Base-by-base conservation (phyloP, 2,329 filamentous ascomycete genomes). In the Ceratocystis ficicola region DNA sequence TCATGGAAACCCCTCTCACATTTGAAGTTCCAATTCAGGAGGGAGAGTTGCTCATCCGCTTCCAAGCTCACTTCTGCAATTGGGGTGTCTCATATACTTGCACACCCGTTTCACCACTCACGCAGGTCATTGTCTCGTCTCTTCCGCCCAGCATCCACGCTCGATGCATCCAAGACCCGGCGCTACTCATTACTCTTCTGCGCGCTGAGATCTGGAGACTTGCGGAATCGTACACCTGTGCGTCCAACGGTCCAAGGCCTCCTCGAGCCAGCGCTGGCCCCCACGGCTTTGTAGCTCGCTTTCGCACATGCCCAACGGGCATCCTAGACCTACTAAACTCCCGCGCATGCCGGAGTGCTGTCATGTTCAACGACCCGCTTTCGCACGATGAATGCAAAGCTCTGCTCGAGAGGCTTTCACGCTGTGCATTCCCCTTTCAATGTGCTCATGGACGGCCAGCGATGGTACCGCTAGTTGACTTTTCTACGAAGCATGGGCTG, bases 281-380 rank as follows among this genome's bases (percentile, higher is more conserved):
- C 1, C 44, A 71, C 2, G 71, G 73, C 12, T 91, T 87, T 86
- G 76, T 88, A 0, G 75, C 79, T 1, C 77, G 77, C 5, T 83
- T 95, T 50, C 82, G 84, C 36, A 80, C 80, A 1, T 95, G 89
- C 70, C 92, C 93, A 0, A 78, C 81, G 30, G 86, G 87, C 0
- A 84, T 97, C 12, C 71, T 95, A 3, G 88, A 95, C 36, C 75
- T 93, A 72, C 76, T 93, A 3, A 86, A 90, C 71, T 91, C 88
- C 0, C 81, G 87, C 65, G 84, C 89, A 1, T 94, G 89, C 71
- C 80, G 88, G 64, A 89, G 87, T 81, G 88, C 90, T 1, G 85
- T 94, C 72, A 93, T 92, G 88, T 95, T 95, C 75, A 93, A 93
- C 70, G 90, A 95, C 71, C 72, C 76, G 5, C 75, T 94, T 6